Conservation (phyloP, 345 rosid species). For the Hypericum androsaemum region DNA sequence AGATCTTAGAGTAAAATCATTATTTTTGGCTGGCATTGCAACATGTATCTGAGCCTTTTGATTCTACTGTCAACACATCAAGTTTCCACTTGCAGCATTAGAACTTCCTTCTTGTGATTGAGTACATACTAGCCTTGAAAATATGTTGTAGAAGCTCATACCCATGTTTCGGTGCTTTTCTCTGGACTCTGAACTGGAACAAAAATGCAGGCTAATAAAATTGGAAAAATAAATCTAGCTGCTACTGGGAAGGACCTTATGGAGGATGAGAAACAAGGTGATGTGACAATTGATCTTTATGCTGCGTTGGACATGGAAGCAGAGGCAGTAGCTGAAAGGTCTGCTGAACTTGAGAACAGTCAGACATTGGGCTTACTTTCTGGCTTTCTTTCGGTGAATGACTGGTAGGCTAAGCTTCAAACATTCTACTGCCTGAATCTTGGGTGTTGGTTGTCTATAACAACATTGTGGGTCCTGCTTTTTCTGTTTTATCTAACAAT, state of each 20-base stretch:
- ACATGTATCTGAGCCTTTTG: no score
- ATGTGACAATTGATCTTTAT: slow-evolving; percentile 81
- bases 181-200: not conserved
- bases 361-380: slow-evolving; percentile 85
- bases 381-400: slow-evolving; percentile 94
- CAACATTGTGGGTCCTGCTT: no score
- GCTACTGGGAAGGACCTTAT: slow-evolving; percentile 99
- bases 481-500: no score
- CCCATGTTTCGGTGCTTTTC: not conserved
- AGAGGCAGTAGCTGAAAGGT: slow-evolving; percentile 74
- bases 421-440: no score
- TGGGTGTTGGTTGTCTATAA: no score
- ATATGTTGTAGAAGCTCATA: not conserved
- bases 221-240: slow-evolving; percentile 96
- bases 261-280: slow-evolving; percentile 99
- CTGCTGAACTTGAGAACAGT: slow-evolving; percentile 69
- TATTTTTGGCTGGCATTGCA: no score
- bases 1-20: no score
- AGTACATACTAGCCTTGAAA: no score
- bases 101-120: no score
- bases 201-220: slow-evolving; percentile 74
- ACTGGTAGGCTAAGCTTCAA: slow-evolving; percentile 54
- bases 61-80: no score
- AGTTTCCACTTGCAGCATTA: no score
- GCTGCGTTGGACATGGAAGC: slow-evolving; percentile 87